Percentiles rank a stretch among this genome's conserved stretches.
phyloP scores from a whole-genome alignment of 73 alveolate species.

The Paramecium caudatum region DNA sequence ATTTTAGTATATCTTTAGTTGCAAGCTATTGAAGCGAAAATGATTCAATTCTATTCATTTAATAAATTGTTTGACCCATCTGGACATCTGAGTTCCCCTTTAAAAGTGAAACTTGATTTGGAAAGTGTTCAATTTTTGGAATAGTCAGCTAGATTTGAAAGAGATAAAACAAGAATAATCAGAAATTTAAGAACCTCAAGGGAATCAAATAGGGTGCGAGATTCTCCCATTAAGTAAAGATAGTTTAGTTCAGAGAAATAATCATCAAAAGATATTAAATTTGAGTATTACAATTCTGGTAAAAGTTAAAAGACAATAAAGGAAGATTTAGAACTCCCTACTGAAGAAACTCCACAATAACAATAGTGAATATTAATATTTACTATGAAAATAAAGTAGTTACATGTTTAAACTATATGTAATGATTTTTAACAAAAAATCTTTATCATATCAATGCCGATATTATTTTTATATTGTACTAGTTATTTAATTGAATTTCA shows the following conservation, averaged over 20 bases:
- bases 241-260: neutral
- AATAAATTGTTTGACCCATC: slow-evolving; percentile 45
- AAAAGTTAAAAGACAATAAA: neutral
- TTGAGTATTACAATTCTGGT: neutral
- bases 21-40: slow-evolving; percentile 32
- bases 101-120: slow-evolving; percentile 34
- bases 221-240: neutral
- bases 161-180: neutral
- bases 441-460: no score
- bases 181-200: neutral
- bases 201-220: no score
- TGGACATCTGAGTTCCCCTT: slow-evolving; percentile 1
- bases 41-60: slow-evolving; percentile 10
- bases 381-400: no score
- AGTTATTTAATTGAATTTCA: no score
- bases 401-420: no score
- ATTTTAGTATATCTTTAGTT: neutral
- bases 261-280: neutral
- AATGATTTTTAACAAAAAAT: no score
- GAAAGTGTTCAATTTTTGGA: slow-evolving; percentile 30
- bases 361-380: no score
- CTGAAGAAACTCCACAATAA: no score
- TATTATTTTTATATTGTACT: no score
- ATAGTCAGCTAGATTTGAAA: neutral
- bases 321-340: neutral